Evolutionary conservation across 352 stramenopile genomes (phyloP), one percentile per base, ranked within the genome.

Genomic region (Pythium phragmitis): DNA sequence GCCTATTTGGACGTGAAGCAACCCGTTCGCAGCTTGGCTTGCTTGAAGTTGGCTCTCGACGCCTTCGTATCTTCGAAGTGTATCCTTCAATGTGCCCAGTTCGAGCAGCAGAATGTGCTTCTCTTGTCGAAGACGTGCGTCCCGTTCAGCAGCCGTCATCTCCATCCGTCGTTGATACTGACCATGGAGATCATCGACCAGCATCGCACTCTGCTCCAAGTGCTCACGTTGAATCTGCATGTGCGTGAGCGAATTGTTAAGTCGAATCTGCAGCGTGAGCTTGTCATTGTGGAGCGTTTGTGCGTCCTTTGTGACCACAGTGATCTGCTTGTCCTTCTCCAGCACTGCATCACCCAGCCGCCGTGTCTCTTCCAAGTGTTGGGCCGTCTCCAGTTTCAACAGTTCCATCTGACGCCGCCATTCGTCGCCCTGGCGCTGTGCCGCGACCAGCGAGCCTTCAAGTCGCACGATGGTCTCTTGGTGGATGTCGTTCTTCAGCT

Each of bases 401-500:
- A 91, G 51, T 9, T 79, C 70, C 6, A 85, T 74, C 5, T 78
- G 78, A 1, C 82, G 78, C 36, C 81, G 67, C 7, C 67, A 45
- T 12, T 89, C 79, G n/a, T 89, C 82, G 16, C 67, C 64, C 45
- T 87, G 76, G 0, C 72, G 72, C 51, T 80, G 57, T 7, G 74
- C 46, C 41, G 58, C 41, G 0, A 46, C 58, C 8, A 89, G 58
- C 6, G 65, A 70, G 6, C 76, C 63, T 43, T 91, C 82, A 21
- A 91, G 52, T 4, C 76, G 70, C 8, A 69, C 69, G 4, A 87
- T 73, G 0, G 70, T 87, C 37, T 83, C 73, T 42, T 85, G 75
- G 13, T 65, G 61, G 28, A 79, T 80, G 11, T 86, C 77, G 21
- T 77, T 80, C n/a, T 86, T 87, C 59, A 77, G 69, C 59, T 80